Conservation (phyloP, 2,329 filamentous ascomycete genomes). For the Xylariaceae sp. region DNA sequence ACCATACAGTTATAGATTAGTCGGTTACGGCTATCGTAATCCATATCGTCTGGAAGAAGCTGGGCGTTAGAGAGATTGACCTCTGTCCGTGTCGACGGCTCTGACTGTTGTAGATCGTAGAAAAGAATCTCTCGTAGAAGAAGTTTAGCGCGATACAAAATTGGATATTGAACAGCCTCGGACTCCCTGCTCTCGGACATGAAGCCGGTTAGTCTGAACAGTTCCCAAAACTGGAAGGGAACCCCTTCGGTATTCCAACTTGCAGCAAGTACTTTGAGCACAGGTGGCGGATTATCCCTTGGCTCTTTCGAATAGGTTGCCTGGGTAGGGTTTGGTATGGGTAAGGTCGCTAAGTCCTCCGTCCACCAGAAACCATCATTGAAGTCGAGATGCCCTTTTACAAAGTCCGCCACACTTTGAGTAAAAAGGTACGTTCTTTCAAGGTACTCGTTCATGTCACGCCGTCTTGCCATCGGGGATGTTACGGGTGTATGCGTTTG, state of each 20-base stretch:
- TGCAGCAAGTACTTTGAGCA: conserved; percentile 45
- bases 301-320: conserved; percentile 37
- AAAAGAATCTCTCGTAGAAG: conserved; percentile 50
- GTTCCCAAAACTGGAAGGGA: conserved; percentile 47
- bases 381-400: conserved; percentile 45
- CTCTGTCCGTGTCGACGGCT: conserved; percentile 40
- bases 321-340: conserved; percentile 35
- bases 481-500: conserved; percentile 46
- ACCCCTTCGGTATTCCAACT: conserved; percentile 47
- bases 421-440: conserved; percentile 41
- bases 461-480: conserved; percentile 44
- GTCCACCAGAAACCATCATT: conserved; percentile 55
- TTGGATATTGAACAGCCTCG: conserved; percentile 45
- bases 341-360: conserved; percentile 41
- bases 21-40: conserved; percentile 43
- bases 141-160: conserved; percentile 49
- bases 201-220: conserved; percentile 46
- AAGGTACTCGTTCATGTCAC: conserved; percentile 48
- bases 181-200: conserved; percentile 44
- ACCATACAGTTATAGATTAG: conserved; percentile 46
- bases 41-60: conserved; percentile 38
- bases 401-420: conserved; percentile 37
- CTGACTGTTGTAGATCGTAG: conserved; percentile 47
- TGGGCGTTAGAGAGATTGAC: conserved; percentile 32
- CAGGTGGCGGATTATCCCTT: conserved; percentile 41